phyloP scores from a whole-genome alignment of 1,284 basidiomycete genomes.

The Trametes versicolor region DNA sequence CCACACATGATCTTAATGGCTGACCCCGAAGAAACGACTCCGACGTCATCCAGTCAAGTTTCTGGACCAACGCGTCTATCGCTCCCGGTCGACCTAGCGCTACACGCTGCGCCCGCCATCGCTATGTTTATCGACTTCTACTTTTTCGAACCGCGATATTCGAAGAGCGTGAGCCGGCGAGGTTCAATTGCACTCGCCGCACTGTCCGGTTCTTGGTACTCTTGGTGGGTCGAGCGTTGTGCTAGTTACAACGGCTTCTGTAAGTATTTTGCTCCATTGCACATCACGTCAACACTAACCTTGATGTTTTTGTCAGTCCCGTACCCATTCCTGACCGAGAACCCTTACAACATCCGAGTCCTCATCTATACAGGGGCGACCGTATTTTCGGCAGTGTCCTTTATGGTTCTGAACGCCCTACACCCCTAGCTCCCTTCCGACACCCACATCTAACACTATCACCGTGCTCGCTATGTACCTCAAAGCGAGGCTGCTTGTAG shows the following conservation, averaged over 20 bases:
- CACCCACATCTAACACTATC: too few relatives aligned
- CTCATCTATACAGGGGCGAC: conserved; percentile 68
- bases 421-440: conserved; percentile 36
- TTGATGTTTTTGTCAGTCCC: conserved; percentile 60
- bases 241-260: conserved; percentile 70
- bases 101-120: conserved; percentile 74
- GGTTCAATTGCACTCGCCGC: conserved; percentile 57
- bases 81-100: conserved; percentile 66
- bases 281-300: not conserved
- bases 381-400: conserved; percentile 63
- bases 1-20: conserved; percentile 60
- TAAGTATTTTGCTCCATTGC: conserved; percentile 48
- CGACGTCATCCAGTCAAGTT: conserved; percentile 49
- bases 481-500: not conserved
- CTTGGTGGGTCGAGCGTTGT: conserved; percentile 75
- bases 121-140: conserved; percentile 77
- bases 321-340: conserved; percentile 82
- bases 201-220: conserved; percentile 63
- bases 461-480: not conserved
- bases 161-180: conserved; percentile 51
- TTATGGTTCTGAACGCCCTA: conserved; percentile 63
- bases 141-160: conserved; percentile 70
- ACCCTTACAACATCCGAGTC: conserved; percentile 60
- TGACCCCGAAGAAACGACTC: conserved; percentile 41
- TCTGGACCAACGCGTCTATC: conserved; percentile 61